A percentile compares a stretch with the other conserved stretches of the same genome.
These are phyloP conservation scores for Penicillium robsamsonii DNA, from an alignment of 495 filamentous ascomycete species.

Conservation along the genomic window DNA sequence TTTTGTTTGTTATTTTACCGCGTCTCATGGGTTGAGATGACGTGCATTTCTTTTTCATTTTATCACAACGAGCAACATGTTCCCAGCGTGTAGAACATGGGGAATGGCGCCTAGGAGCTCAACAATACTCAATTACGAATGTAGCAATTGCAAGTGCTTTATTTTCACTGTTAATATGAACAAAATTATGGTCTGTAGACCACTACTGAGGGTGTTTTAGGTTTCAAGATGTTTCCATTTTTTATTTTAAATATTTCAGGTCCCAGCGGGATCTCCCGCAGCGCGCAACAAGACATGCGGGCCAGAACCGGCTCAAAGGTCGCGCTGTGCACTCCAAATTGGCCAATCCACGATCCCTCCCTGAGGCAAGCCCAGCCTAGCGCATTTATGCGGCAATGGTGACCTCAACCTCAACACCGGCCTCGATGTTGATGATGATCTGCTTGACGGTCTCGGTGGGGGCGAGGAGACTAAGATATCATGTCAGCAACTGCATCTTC, in stretches of 20 bases:
- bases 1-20: not conserved
- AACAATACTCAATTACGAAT: not conserved
- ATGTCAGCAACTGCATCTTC: slow-evolving; percentile 10
- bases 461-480: slow-evolving; percentile 71
- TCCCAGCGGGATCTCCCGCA: slow-evolving; percentile 29
- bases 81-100: not conserved
- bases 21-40: not conserved
- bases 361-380: slow-evolving; percentile 19
- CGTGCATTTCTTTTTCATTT: not conserved
- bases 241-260: slow-evolving; percentile 37
- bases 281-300: slow-evolving; percentile 7
- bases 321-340: not conserved
- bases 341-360: slow-evolving; percentile 7
- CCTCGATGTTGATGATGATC: slow-evolving; percentile 99
- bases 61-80: not conserved
- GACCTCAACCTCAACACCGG: slow-evolving; percentile 99
- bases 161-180: not conserved
- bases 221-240: slow-evolving; percentile 36
- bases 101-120: slow-evolving; percentile 1
- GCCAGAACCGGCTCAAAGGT: slow-evolving; percentile 1
- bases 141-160: not conserved
- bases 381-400: slow-evolving; percentile 90
- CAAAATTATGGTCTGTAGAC: not conserved
- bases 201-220: slow-evolving; percentile 8
- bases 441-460: slow-evolving; percentile 99